Percentiles rank a stretch among this genome's conserved stretches.
Evolutionary conservation across 352 stramenopile species (phyloP).

Genomic region (Globisporangium cystogenes): DNA sequence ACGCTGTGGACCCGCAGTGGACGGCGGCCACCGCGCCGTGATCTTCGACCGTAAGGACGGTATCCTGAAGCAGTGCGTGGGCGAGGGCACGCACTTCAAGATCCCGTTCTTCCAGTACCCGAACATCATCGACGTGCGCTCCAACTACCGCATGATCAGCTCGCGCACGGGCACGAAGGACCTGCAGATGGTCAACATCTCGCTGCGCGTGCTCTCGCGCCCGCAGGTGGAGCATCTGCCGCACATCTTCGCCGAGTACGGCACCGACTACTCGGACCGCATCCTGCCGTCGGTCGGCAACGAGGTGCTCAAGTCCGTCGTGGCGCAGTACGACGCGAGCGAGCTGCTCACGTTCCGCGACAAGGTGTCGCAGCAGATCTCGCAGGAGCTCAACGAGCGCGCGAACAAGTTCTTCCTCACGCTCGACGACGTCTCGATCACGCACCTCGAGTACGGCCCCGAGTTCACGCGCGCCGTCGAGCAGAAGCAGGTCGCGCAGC

Average conservation of each 20-base stretch:
- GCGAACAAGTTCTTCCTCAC: conserved; percentile 97
- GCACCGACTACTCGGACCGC: conserved; percentile 97
- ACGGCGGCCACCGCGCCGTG: conserved; percentile 97
- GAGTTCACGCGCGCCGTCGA: conserved; percentile 99
- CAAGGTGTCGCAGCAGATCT: conserved; percentile 97
- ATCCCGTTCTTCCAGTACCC: conserved; percentile 98
- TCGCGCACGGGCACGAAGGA: conserved; percentile 98
- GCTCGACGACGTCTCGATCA: conserved; percentile 99
- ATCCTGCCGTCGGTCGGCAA: conserved; percentile 99
- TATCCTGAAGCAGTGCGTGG: conserved; percentile 93
- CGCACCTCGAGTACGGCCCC: conserved; percentile 97
- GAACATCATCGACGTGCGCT: conserved; percentile 98
- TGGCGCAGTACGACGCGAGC: conserved; percentile 99
- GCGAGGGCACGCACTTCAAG: conserved; percentile 99
- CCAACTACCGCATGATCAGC: conserved; percentile 96
- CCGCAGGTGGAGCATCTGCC: conserved; percentile 94
- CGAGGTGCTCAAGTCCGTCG: conserved; percentile 92
- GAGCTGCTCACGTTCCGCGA: conserved; percentile 98
- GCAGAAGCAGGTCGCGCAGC: conserved; percentile 99
- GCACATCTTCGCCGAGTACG: conserved; percentile 97
- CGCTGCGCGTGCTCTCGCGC: conserved; percentile 94
- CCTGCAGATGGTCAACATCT: conserved; percentile 99
- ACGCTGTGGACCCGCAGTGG: conserved; percentile 61
- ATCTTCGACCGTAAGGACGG: conserved; percentile 99
- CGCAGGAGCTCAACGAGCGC: conserved; percentile 94